Evolutionary conservation across 1,284 basidiomycete genomes (phyloP), one percentile per base, ranked within the genome.

Genomic region (Pisolithus thermaeus): DNA sequence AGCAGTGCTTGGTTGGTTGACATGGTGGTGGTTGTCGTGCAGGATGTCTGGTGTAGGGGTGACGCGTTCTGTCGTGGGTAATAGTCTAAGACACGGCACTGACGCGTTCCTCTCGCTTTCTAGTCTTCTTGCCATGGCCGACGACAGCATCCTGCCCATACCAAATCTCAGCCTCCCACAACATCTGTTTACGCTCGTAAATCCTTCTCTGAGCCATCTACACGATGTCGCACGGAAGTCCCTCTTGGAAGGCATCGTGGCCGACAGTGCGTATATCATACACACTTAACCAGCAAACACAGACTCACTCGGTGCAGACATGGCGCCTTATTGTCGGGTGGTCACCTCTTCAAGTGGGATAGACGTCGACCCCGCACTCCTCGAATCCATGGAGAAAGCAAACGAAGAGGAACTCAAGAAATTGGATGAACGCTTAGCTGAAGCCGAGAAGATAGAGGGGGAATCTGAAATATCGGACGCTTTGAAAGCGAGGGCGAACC

Each of bases 381-480:
- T 96, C 2, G 74, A 79, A 14, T 70, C 74, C 23, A 80, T 98
- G 67, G 83, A 92, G 62, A 78, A 79, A 51, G 79, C 81, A 50
- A 98, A 98, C 69, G 72, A 78, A 50, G 83, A 80, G 39, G 83
- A 90, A 63, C 78, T 98, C 23, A 78, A 83, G 54, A 80, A 80
- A 56, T 73, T 98, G 7, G 90, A 97, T 49, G 81, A 84, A 57
- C 78, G 88, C 55, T 76, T 97, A 46, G 83, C 81, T 58, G 90
- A 95, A 60, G 93, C 94, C 0, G 81, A 93, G 72, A 89, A 92
- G 73, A 92, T 86, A 9, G 86, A 95, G 63, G 96, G 95, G 47
- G 95, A 98, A 70, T 88, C 87, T 8, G 96, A 99, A 68, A 90
- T 98, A 57, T 87, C 85, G 23, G 94, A 97, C 59, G 85, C 87